Base-by-base conservation (phyloP, 75 land plant species). In the Ceratopteris richardii region DNA sequence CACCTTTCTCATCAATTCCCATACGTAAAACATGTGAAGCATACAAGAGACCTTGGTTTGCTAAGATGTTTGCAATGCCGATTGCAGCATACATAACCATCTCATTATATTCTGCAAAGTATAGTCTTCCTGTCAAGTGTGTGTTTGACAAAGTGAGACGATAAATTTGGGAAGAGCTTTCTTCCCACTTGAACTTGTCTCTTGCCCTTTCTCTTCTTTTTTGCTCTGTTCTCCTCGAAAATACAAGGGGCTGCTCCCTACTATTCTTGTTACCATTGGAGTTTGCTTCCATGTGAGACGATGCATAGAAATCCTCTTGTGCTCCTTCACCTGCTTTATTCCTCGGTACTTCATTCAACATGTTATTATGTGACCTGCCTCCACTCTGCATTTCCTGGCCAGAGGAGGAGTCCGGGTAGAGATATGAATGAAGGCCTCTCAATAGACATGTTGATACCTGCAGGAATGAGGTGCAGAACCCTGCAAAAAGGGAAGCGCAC, bases 81-180 rank as follows among this genome's bases (percentile, higher is more conserved):
- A 74, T 25, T 31, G 64, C 0, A 7, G 74, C 48, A 33, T 40
- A 66, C 27, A 69, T 39, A 36, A 84, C 72, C 13, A 63, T 66
- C 27, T 66, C 22, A 13, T 65, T 55, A 50, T 67, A 88, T 22
- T 61, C 74, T 13, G 58, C 28, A 61, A 73, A 88, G 57, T 68
- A 79, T 31, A 65, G 20, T 20, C 84, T 61, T 0, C 74, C 44
- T 20, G 39, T 61, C 21, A 88, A 65, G 36, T 81, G 82, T 58
- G 61, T 47, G 6, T 81, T 77, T 17, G 56, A 70, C 31, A 88
- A 73, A 22, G 58, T 68, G 30, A 88, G 44, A 43, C 93, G 70
- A 53, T 80, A 73, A 66, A 88, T 78, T 76, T 88, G 88, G 16
- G 93, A 84, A n/a, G 72, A 74, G 63, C 52, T 47, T 33, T 84